Percentiles rank a stretch among this genome's conserved stretches.
These are phyloP conservation scores for Colletotrichum shisoi DNA, from an alignment of 2,329 filamentous ascomycete genomes.

Conservation along the genomic window DNA sequence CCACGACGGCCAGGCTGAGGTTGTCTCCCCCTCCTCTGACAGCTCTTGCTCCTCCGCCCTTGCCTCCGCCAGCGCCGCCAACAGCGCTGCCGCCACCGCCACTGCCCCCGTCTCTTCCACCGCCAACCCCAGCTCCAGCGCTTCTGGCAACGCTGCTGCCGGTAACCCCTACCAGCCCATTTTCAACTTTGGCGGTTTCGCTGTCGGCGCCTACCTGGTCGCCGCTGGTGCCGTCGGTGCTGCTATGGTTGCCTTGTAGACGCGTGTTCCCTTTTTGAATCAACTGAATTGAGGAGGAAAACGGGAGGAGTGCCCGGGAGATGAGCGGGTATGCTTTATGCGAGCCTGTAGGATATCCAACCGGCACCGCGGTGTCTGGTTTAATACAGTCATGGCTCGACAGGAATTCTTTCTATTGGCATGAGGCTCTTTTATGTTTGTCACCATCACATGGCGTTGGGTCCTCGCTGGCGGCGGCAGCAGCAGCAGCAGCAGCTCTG, in stretches of 20 bases:
- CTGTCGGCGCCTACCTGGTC: constrained; percentile 60
- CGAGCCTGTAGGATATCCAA: constrained; percentile 38
- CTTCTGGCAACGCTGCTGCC: constrained; percentile 36
- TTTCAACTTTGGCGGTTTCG: constrained; percentile 58
- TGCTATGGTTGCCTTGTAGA: constrained; percentile 63
- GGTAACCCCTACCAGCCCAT: constrained; percentile 51
- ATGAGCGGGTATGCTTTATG: constrained; percentile 17
- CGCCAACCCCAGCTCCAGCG: constrained; percentile 41
- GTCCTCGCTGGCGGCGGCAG: constrained; percentile 25
- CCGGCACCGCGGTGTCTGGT: constrained; percentile 26
- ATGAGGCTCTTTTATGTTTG: constrained; percentile 35
- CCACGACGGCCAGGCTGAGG: constrained; percentile 72
- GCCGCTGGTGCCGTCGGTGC: constrained; percentile 63
- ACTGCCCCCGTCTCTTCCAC: constrained; percentile 50
- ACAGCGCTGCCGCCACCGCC: constrained; percentile 57
- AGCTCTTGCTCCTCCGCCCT: constrained; percentile 67
- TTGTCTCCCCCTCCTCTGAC: constrained; percentile 58
- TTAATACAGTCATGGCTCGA: constrained; percentile 37
- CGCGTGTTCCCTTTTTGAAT: background rate
- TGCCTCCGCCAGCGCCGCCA: constrained; percentile 67
- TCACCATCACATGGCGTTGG: constrained; percentile 37
- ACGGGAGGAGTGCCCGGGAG: constrained; percentile 1
- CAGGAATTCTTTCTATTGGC: constrained; percentile 23
- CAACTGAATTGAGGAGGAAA: constrained; percentile 28
- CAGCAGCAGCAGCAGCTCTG: constrained; percentile 28